Evolutionary conservation across 163 green algal genomes (phyloP), one percentile per base, ranked within the genome.

Genomic region (Prototheca wickerhamii): DNA sequence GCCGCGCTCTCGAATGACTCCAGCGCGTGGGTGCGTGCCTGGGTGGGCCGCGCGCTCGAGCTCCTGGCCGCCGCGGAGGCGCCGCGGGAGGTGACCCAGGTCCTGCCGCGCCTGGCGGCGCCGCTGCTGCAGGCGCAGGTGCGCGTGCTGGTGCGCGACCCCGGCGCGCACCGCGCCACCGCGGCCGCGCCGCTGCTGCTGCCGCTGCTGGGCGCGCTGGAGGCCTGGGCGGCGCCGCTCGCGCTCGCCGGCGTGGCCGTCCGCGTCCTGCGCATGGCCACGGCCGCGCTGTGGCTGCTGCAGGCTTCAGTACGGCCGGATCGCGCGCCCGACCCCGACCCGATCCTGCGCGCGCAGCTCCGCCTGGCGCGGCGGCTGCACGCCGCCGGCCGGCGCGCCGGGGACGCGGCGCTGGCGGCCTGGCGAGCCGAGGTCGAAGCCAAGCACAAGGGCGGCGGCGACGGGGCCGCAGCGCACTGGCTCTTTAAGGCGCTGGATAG

Each of bases 201-300:
- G 2, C 50, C 61, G 23, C 49, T 72, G 25, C 23, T 72, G 4
- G 12, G 43, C 2, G 58, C 66, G 58, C 32, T 66, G 35, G 25
- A 44, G 0, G 65, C 58, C 0, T 46, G 57, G 7, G 32, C 18
- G 2, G 30, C 28, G 21, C 40, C 25, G 44, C 58, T 72, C 28
- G 46, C 34, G 1, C 33, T 49, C 26, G 32, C 34, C 4, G 65
- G 63, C 29, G 50, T 59, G 26, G 46, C 34, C 2, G 15, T 29
- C 40, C 63, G 63, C 42, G 43, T 72, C 46, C 65, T 72, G 65
- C 65, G 56, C 35, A 72, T 72, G 65, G 58, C 66, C 33, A 58
- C 65, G 0, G 65, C 55, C 35, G 65, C 58, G 23, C 35, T 72
- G 49, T 72, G 65, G 65, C 49, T 44, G 30, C 29, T 72, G 64